phyloP scores from a whole-genome alignment of 257 asterid genomes.

The Plantago ovata region DNA sequence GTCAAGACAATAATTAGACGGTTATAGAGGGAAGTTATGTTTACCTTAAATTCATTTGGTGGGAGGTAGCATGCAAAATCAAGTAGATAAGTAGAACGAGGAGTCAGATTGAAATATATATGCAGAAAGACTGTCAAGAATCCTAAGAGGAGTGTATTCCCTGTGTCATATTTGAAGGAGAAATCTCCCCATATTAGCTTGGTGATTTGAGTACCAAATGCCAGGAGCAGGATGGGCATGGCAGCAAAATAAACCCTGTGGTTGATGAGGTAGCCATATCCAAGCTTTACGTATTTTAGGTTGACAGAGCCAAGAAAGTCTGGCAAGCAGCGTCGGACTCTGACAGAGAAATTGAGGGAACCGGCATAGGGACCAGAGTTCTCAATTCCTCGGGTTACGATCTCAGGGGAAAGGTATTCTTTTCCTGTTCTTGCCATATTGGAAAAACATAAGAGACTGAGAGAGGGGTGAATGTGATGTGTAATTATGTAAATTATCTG shows the following conservation, averaged over 20 bases:
- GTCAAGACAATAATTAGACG: neutral
- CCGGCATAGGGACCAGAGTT: slow-evolving; percentile 48
- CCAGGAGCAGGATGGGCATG: slow-evolving; percentile 31
- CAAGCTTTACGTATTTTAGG: slow-evolving; percentile 55
- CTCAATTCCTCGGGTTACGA: slow-evolving; percentile 38
- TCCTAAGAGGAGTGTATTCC: slow-evolving; percentile 30
- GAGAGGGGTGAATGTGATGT: neutral
- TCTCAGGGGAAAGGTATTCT: slow-evolving; percentile 50
- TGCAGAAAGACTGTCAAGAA: slow-evolving; percentile 31
- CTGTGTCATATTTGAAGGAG: slow-evolving; percentile 24
- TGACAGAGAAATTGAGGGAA: slow-evolving; percentile 41
- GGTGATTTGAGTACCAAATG: slow-evolving; percentile 30
- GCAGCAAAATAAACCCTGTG: slow-evolving; percentile 33
- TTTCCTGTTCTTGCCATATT: slow-evolving; percentile 33
- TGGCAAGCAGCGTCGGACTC: slow-evolving; percentile 55
- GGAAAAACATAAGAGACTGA: too few species aligned
- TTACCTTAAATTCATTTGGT: slow-evolving; percentile 57
- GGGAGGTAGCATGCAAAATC: slow-evolving; percentile 60
- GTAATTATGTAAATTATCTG: slow-evolving; percentile 9
- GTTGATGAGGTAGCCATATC: slow-evolving; percentile 52
- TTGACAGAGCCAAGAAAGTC: slow-evolving; percentile 52
- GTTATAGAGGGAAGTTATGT: neutral
- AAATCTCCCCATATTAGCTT: slow-evolving; percentile 34
- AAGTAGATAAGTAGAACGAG: slow-evolving; percentile 48
- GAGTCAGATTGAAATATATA: slow-evolving; percentile 35